Conservation (phyloP, 2,329 filamentous ascomycete species). For the Byssochlamys sp. region DNA sequence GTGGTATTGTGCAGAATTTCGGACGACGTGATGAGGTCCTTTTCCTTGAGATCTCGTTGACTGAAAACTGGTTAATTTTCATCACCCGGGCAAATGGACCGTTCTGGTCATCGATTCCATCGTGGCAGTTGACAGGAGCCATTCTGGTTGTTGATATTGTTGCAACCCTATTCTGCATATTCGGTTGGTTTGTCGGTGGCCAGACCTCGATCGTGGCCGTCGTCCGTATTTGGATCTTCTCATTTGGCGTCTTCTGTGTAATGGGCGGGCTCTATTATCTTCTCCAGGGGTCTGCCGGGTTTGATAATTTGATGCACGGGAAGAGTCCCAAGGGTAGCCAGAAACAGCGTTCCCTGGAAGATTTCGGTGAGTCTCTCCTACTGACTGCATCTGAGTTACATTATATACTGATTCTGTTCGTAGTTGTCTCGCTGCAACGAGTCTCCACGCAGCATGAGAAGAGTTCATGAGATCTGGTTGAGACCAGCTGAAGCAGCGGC, state of each 20-base stretch:
- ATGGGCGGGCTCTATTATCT: slow-evolving; percentile 72
- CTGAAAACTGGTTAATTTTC: slow-evolving; percentile 94
- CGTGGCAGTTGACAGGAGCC: slow-evolving; percentile 70
- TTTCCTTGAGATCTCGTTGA: slow-evolving; percentile 82
- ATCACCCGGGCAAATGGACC: slow-evolving; percentile 87
- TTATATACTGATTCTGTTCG: slow-evolving; percentile 26
- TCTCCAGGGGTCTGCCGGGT: slow-evolving; percentile 68
- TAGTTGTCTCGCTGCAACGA: slow-evolving; percentile 79
- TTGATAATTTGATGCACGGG: slow-evolving; percentile 89
- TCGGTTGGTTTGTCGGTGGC: slow-evolving; percentile 66
- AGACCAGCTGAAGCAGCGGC: neutral
- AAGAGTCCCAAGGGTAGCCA: slow-evolving; percentile 71
- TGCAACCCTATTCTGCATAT: slow-evolving; percentile 76
- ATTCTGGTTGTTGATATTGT: slow-evolving; percentile 74
- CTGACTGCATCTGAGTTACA: neutral
- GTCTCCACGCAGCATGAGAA: slow-evolving; percentile 89
- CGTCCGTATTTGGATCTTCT: slow-evolving; percentile 83
- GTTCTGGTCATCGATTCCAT: slow-evolving; percentile 83
- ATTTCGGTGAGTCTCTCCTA: slow-evolving; percentile 61
- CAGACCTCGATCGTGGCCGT: slow-evolving; percentile 72
- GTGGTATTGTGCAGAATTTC: slow-evolving; percentile 83
- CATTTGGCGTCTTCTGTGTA: slow-evolving; percentile 77
- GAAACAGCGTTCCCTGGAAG: slow-evolving; percentile 77
- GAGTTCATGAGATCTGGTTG: slow-evolving; percentile 49
- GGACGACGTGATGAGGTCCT: slow-evolving; percentile 72